Conservation (phyloP, 176 grass and related monocot species). For the Pontederia paniculata region DNA sequence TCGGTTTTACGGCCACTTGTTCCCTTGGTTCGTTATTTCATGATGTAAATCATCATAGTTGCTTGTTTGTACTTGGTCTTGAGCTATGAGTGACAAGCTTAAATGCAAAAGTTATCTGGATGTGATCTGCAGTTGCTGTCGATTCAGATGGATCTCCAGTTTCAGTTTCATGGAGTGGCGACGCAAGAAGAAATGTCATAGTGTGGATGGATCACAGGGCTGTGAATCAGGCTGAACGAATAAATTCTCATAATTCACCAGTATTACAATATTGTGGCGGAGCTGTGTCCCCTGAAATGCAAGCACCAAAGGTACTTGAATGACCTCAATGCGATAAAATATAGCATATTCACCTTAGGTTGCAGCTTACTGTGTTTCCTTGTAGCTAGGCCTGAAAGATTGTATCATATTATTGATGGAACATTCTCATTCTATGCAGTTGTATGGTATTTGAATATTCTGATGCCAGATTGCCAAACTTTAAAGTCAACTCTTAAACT, state of each 20-base stretch:
- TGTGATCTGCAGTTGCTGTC: slow-evolving; percentile 57
- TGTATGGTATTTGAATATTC: too few relatives aligned
- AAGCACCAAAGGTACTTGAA: slow-evolving; percentile 68
- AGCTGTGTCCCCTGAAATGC: slow-evolving; percentile 87
- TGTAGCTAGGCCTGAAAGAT: too few relatives aligned
- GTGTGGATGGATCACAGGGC: slow-evolving; percentile 99
- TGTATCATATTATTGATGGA: too few relatives aligned
- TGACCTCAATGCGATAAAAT: too few relatives aligned
- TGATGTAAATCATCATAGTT: neutral
- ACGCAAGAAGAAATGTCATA: slow-evolving; percentile 86
- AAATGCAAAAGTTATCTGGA: neutral
- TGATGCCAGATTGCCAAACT: too few relatives aligned
- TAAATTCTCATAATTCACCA: slow-evolving; percentile 65
- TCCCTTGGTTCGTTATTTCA: slow-evolving; percentile 59
- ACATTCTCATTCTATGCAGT: too few relatives aligned
- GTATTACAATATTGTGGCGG: slow-evolving; percentile 90
- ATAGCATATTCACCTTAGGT: too few relatives aligned
- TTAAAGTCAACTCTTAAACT: too few relatives aligned
- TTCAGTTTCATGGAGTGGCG: slow-evolving; percentile 78
- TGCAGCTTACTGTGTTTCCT: neutral
- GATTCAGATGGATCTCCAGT: slow-evolving; percentile 81
- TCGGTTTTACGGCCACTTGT: slow-evolving; percentile 89
- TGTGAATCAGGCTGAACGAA: slow-evolving; percentile 63
- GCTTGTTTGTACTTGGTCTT: too few relatives aligned
- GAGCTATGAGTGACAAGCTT: too few relatives aligned